Conservation (phyloP, 2,329 filamentous ascomycete genomes). For the Trichoderma sp. region DNA sequence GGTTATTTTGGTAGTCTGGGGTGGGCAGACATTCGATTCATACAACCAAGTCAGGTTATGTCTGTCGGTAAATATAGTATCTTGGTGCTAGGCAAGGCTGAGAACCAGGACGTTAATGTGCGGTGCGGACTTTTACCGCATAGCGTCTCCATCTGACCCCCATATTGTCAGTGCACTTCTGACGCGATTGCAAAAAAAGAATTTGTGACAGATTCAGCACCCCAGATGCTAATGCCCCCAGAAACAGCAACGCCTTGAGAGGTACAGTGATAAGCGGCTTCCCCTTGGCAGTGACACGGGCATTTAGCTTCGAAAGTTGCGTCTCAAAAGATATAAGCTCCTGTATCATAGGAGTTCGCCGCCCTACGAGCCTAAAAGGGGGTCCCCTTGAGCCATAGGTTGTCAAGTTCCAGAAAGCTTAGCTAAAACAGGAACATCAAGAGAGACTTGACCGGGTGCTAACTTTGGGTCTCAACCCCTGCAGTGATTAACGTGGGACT, state of each 20-base stretch:
- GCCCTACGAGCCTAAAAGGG: neutral
- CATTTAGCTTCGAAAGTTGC: constrained; percentile 2
- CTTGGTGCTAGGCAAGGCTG: neutral
- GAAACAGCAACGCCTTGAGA: neutral
- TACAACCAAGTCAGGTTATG: neutral
- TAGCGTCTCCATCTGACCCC: neutral
- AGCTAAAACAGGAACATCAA: neutral
- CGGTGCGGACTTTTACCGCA: neutral
- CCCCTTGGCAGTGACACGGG: neutral
- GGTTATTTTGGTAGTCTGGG: neutral
- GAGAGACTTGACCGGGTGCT: neutral
- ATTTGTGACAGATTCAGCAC: neutral
- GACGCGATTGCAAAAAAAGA: neutral
- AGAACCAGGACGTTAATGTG: neutral
- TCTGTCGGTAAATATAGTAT: neutral
- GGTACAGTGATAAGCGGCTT: neutral
- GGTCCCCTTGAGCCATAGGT: neutral
- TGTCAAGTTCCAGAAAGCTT: neutral
- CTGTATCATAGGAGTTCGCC: neutral
- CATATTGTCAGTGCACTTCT: neutral
- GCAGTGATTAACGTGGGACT: neutral
- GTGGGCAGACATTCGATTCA: neutral
- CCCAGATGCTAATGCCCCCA: neutral
- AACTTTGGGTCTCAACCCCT: neutral
- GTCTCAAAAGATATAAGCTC: neutral